These are phyloP conservation scores for Colletotrichum agaves DNA, from an alignment of 2,329 filamentous ascomycete species.

Conservation along the genomic window DNA sequence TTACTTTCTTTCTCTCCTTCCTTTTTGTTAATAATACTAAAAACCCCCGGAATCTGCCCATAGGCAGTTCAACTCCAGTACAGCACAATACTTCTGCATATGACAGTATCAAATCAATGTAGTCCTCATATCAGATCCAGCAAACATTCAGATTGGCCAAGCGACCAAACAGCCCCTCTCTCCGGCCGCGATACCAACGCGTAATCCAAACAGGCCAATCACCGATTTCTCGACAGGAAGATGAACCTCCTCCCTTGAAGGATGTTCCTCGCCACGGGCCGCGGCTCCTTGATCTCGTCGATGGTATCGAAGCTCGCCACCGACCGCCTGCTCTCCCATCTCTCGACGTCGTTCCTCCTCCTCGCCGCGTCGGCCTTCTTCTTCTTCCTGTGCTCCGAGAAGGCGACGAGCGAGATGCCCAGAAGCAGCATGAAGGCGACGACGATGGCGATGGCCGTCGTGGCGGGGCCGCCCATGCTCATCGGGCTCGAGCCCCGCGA, in stretches of 20 bases:
- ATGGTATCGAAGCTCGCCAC: constrained; percentile 5
- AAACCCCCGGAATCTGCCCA: too few species aligned
- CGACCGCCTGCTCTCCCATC: background rate
- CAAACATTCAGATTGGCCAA: too few species aligned
- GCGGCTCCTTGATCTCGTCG: background rate
- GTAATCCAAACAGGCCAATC: background rate
- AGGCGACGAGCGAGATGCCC: background rate
- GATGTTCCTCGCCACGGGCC: background rate
- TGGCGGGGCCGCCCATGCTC: constrained; percentile 1
- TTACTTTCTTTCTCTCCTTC: too few species aligned
- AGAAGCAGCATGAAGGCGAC: constrained; percentile 13
- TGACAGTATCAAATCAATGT: too few species aligned
- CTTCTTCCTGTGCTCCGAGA: constrained; percentile 15
- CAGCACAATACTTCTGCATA: too few species aligned
- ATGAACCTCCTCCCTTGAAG: constrained; percentile 3
- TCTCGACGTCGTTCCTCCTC: background rate
- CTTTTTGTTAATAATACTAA: too few species aligned
- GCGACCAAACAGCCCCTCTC: too few species aligned
- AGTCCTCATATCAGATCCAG: too few species aligned
- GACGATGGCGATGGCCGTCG: background rate
- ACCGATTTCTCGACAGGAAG: background rate
- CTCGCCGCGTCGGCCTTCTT: background rate
- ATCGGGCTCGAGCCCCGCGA: background rate
- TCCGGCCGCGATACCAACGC: too few species aligned
- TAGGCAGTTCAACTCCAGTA: too few species aligned